These are phyloP conservation scores for Saccharomyces hybrid DNA, from an alignment of 1,139 yeast genomes.

Conservation along the genomic window DNA sequence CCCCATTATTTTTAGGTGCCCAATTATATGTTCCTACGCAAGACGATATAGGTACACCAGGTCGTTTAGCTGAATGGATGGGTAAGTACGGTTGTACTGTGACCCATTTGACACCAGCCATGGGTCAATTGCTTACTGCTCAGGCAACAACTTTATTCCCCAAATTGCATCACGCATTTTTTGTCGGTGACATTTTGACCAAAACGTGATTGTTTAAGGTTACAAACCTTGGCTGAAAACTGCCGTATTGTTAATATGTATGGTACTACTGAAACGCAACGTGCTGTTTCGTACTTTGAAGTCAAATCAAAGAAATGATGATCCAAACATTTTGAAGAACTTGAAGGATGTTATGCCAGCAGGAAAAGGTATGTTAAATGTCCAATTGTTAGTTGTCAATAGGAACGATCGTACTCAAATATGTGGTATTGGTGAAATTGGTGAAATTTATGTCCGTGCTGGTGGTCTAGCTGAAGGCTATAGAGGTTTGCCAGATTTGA, in stretches of 20 bases:
- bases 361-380: constrained; percentile 94
- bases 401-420: constrained; percentile 78
- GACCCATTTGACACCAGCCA: constrained; percentile 96
- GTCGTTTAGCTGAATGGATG: constrained; percentile 97
- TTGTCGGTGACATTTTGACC: constrained; percentile 94
- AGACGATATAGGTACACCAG: constrained; percentile 98
- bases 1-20: constrained; percentile 94
- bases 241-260: constrained; percentile 94
- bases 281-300: constrained; percentile 91
- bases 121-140: constrained; percentile 96
- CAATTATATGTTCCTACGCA: constrained; percentile 86
- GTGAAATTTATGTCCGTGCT: constrained; percentile 96
- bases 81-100: constrained; percentile 83
- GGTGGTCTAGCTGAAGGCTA: constrained; percentile 97
- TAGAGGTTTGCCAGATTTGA: constrained; percentile 81
- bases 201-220: constrained; percentile 91
- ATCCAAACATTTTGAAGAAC: constrained; percentile 66
- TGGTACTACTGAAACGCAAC: constrained; percentile 98
- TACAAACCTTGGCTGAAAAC: constrained; percentile 86
- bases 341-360: constrained; percentile 98
- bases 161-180: constrained; percentile 86
- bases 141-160: constrained; percentile 92
- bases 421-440: constrained; percentile 98
- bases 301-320: constrained; percentile 63
- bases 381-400: constrained; percentile 88